Evolutionary conservation across 345 rosid species (phyloP).

Genomic region (Corchorus olitorius): DNA sequence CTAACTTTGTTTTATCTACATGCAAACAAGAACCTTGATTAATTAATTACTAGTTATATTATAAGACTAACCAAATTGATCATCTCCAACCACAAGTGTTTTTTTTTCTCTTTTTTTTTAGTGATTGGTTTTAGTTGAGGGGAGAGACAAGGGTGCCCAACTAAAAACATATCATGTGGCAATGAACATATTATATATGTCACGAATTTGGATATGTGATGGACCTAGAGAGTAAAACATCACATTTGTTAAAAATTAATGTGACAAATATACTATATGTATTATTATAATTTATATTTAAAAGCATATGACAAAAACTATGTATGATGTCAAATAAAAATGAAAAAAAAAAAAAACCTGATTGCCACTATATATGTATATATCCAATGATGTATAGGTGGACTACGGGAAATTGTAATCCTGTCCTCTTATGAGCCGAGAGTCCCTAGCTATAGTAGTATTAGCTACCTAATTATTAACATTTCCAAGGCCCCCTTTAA

Average conservation of each 20-base stretch:
- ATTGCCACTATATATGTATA: not conserved
- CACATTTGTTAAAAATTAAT: not conserved
- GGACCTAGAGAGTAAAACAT: constrained; percentile 7
- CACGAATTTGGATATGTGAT: constrained; percentile 17
- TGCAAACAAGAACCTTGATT: too few species aligned
- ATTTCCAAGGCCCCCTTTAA: too few species aligned
- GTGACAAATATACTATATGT: not conserved
- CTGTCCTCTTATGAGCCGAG: too few species aligned
- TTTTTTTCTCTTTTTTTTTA: not conserved
- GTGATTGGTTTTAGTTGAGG: not conserved
- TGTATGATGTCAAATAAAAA: not conserved
- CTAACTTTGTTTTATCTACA: too few species aligned
- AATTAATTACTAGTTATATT: too few species aligned
- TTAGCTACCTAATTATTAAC: too few species aligned
- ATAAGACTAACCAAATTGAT: too few species aligned
- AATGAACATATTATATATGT: not conserved
- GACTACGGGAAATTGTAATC: not conserved
- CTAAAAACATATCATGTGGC: constrained; percentile 17
- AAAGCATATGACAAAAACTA: not conserved
- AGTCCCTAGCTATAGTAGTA: too few species aligned
- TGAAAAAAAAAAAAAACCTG: not conserved
- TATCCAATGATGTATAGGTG: not conserved
- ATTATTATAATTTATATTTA: too few species aligned
- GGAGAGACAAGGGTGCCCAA: not conserved
- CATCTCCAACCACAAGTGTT: not conserved